These are phyloP conservation scores for Penicillium fuscoglaucum DNA, from an alignment of 2,329 filamentous ascomycete species.

Conservation along the genomic window DNA sequence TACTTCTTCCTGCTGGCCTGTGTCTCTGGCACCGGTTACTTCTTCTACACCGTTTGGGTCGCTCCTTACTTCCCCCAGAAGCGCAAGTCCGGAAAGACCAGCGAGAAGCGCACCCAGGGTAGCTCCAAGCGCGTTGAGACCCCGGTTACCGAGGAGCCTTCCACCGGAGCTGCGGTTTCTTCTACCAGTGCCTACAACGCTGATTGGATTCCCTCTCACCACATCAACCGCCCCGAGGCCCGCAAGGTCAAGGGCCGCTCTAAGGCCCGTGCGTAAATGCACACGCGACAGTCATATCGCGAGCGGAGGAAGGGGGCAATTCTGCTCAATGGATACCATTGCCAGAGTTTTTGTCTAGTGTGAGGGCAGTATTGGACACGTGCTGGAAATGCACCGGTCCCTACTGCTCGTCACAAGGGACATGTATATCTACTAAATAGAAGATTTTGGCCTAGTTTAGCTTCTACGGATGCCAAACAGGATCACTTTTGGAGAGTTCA, in stretches of 20 bases:
- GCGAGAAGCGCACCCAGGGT: conserved; percentile 44
- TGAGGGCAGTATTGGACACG: not conserved
- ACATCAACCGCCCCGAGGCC: conserved; percentile 81
- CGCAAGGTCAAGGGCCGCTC: conserved; percentile 58
- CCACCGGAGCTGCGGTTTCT: conserved; percentile 68
- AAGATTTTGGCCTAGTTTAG: conserved; percentile 11
- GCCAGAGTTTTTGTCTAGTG: conserved; percentile 2
- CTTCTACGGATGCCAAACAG: conserved; percentile 6
- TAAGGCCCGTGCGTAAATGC: conserved; percentile 38
- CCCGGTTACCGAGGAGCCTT: conserved; percentile 61
- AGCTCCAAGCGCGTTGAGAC: conserved; percentile 66
- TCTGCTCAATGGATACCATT: conserved; percentile 10
- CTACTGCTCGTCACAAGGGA: conserved; percentile 8
- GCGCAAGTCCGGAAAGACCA: conserved; percentile 27
- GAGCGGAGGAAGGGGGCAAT: conserved; percentile 4
- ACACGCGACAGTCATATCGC: conserved; percentile 2
- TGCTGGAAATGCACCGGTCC: conserved; percentile 21
- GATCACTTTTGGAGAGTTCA: conserved; percentile 7
- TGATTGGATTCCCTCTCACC: conserved; percentile 88
- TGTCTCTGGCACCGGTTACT: conserved; percentile 82
- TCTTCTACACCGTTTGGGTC: conserved; percentile 98
- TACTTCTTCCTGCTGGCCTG: conserved; percentile 83
- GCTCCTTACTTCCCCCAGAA: conserved; percentile 91
- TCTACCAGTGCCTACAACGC: conserved; percentile 79
- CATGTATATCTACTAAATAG: conserved; percentile 23